Percentiles rank a stretch among this genome's conserved stretches.
Evolutionary conservation across 768 basidiomycete genomes (phyloP).

Genomic region (Sutorius australiensis): DNA sequence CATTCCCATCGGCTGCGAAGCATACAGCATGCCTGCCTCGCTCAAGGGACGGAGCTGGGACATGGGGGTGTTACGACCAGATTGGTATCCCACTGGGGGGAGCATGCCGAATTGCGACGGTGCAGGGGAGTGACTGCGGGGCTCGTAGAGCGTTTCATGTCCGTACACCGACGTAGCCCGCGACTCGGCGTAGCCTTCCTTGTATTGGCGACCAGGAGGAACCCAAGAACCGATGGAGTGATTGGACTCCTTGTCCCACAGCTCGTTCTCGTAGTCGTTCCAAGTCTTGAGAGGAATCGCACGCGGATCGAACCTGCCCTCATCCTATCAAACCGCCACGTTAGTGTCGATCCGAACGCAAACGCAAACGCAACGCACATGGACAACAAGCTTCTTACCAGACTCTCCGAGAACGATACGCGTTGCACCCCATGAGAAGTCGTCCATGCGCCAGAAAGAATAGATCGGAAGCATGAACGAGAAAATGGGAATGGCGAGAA

Average conservation of each 20-base stretch:
- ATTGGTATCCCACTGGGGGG: conserved; percentile 69
- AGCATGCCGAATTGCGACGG: conserved; percentile 52
- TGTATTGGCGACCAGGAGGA: conserved; percentile 67
- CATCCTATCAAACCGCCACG: conserved; percentile 55
- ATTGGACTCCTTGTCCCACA: conserved; percentile 97
- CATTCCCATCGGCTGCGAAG: conserved; percentile 59
- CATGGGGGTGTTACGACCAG: conserved; percentile 71
- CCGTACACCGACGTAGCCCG: conserved; percentile 80
- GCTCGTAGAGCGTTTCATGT: conserved; percentile 84
- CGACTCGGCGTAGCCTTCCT: conserved; percentile 74
- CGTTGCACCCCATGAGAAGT: conserved; percentile 94
- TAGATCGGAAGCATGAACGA: conserved; percentile 91
- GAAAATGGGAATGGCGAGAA: conserved; percentile 89
- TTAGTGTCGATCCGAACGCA: conserved; percentile 7
- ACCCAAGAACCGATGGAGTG: conserved; percentile 94
- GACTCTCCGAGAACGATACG: conserved; percentile 91
- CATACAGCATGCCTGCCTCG: conserved; percentile 41
- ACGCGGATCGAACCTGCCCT: conserved; percentile 94
- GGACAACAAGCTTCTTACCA: conserved; percentile 93
- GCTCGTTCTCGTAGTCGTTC: conserved; percentile 95
- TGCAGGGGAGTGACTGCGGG: conserved; percentile 66
- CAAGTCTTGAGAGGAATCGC: conserved; percentile 94
- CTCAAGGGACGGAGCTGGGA: conserved; percentile 38
- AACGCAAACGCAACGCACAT: conserved; percentile 50
- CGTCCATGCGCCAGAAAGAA: conserved; percentile 98